Evolutionary conservation across 129 eudicot species (phyloP), one percentile per base, ranked within the genome.

Genomic region (Lactuca sativa): DNA sequence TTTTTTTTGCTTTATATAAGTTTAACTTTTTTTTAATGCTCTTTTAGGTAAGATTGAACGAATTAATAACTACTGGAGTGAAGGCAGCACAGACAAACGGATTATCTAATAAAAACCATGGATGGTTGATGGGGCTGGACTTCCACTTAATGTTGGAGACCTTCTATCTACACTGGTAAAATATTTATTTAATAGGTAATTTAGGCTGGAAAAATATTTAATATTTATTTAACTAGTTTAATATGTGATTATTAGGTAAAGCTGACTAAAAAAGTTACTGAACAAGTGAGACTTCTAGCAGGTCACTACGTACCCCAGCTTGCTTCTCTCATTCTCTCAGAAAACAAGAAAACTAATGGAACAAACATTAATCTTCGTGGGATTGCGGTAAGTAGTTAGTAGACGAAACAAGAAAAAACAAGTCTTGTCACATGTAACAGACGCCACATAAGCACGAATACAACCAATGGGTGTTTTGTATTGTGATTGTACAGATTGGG

Each of bases 81-180:
- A 81, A 77, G 76, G 79, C 82, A 30, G 69, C 59, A 44, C 82
- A 67, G 12, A 74, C 74, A 64, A 76, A 74, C 56, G 86, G 85
- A 73, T 72, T 72, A 52, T 69, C 77, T 14, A 21, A 21, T 21
- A 84, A 74, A 67, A 78, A 71, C 92, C 97, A 34, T 93, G 99
- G 99, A 85, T 90, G 99, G 90, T 82, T 56, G 99, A 93, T 83
- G 99, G 99, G 36, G 90, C 90, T 73, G 97, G 99, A 43, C 88
- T 93, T 82, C 97, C 99, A 75, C 70, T 82, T 30, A 83, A 85
- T 83, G 95, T 97, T 78, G 80, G 89, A 66, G 90, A 86, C 73
- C 90, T 86, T 59, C 89, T 93, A 15, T 92, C 88, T 13, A 77
- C 82, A 76, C 71, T 93, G 90, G 97, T 93, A 81, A 74, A 16